A percentile compares a stretch with the other conserved stretches of the same genome.
These are phyloP conservation scores for Exophiala xenobiotica DNA, from an alignment of 2,329 filamentous ascomycete species.

Conservation along the genomic window DNA sequence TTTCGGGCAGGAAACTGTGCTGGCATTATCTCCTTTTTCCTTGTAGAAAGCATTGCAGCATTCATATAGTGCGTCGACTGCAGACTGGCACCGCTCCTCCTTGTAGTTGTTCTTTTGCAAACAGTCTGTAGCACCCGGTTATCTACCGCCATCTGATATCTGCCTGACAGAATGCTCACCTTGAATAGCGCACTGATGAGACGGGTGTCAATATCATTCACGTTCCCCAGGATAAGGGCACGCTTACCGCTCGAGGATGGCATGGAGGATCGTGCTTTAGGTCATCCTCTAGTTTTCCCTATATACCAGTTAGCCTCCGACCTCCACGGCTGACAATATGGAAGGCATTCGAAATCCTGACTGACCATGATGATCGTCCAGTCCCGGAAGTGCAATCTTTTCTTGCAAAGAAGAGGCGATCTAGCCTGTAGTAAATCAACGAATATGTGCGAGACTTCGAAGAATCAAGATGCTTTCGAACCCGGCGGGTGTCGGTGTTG, in stretches of 20 bases:
- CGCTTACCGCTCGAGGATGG: slow-evolving; percentile 75
- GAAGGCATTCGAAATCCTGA: not conserved
- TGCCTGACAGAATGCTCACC: slow-evolving; percentile 49
- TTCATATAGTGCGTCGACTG: slow-evolving; percentile 84
- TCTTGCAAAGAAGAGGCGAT: no score
- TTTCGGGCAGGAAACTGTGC: slow-evolving; percentile 81
- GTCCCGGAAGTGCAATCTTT: not conserved
- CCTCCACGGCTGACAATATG: no score
- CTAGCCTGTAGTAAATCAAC: no score
- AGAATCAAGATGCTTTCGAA: no score
- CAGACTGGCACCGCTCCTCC: slow-evolving; percentile 74
- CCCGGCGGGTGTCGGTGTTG: no score
- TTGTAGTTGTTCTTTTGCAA: slow-evolving; percentile 80
- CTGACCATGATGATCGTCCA: not conserved
- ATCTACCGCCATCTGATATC: not conserved
- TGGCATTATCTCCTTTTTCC: slow-evolving; percentile 71
- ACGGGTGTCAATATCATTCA: no score
- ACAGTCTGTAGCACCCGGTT: slow-evolving; percentile 60
- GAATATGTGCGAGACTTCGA: no score
- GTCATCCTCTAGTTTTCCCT: slow-evolving; percentile 60
- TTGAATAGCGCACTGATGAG: slow-evolving; percentile 96
- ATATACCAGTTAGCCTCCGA: not conserved
- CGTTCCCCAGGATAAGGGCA: no score
- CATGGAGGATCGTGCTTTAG: slow-evolving; percentile 75
- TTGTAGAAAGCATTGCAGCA: slow-evolving; percentile 91